phyloP scores from a whole-genome alignment of 2,329 filamentous ascomycete species.

The Fusarium sp. region DNA sequence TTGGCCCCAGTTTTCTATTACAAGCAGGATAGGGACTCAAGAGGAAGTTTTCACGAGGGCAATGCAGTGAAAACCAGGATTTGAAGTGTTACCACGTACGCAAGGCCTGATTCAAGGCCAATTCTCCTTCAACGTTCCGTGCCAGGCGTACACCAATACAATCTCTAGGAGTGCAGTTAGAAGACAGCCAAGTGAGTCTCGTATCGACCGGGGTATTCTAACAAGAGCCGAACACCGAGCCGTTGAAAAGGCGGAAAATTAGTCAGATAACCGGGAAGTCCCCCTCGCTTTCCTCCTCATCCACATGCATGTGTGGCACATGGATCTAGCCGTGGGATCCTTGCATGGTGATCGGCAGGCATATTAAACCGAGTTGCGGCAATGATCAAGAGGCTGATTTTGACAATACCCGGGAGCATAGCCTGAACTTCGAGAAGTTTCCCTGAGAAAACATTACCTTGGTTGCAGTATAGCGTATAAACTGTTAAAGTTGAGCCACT shows the following conservation, averaged over 20 bases:
- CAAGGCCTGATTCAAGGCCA: slow-evolving; percentile 22
- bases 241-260: background rate
- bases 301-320: slow-evolving; percentile 16
- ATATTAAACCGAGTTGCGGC: slow-evolving; percentile 2
- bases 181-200: slow-evolving; percentile 8
- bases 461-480: too few species aligned
- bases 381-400: slow-evolving; percentile 3
- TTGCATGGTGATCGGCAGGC: slow-evolving; percentile 20
- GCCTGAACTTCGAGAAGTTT: background rate
- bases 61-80: slow-evolving; percentile 18
- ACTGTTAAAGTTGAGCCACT: too few species aligned
- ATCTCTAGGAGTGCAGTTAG: slow-evolving; percentile 19
- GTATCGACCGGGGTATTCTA: slow-evolving; percentile 31
- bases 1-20: slow-evolving; percentile 29
- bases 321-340: slow-evolving; percentile 11
- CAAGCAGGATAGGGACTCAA: slow-evolving; percentile 12
- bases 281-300: slow-evolving; percentile 1
- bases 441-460: background rate
- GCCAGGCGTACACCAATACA: slow-evolving; percentile 21
- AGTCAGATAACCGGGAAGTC: slow-evolving; percentile 10
- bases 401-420: slow-evolving; percentile 2
- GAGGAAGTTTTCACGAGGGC: background rate
- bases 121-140: slow-evolving; percentile 18
- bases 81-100: slow-evolving; percentile 29
- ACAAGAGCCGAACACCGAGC: slow-evolving; percentile 11